Evolutionary conservation across 2,329 filamentous ascomycete species (phyloP).

Genomic region (Knufia petricola): DNA sequence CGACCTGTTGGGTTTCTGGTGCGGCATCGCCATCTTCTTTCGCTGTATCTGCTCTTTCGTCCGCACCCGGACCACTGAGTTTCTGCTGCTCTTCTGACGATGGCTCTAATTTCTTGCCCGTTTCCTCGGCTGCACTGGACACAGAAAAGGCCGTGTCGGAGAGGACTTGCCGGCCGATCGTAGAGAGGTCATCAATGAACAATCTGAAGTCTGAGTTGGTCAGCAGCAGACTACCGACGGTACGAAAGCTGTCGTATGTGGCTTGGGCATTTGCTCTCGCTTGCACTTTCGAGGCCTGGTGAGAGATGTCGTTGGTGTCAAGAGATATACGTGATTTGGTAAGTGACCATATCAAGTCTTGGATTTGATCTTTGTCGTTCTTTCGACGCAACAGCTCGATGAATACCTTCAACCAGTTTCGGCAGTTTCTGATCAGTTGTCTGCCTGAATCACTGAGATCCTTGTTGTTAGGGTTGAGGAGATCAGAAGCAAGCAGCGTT

Average conservation of each 20-base stretch:
- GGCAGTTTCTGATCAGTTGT: constrained; percentile 60
- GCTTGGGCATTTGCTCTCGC: constrained; percentile 62
- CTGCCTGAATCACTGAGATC: constrained; percentile 71
- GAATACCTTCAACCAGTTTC: constrained; percentile 66
- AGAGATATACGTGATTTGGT: constrained; percentile 62
- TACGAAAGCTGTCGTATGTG: constrained; percentile 71
- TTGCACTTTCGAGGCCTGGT: constrained; percentile 52
- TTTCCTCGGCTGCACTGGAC: constrained; percentile 63
- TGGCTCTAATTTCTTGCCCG: constrained; percentile 63
- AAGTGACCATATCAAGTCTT: constrained; percentile 84
- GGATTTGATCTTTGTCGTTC: constrained; percentile 74
- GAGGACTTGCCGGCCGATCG: constrained; percentile 74
- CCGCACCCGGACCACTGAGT: constrained; percentile 38
- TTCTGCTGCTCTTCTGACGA: constrained; percentile 50
- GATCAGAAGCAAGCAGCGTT: constrained; percentile 64
- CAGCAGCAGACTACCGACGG: constrained; percentile 72
- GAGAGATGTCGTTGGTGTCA: constrained; percentile 54
- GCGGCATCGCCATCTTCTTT: constrained; percentile 52
- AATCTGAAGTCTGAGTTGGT: constrained; percentile 85
- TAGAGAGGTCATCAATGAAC: constrained; percentile 70
- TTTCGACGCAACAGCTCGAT: constrained; percentile 76
- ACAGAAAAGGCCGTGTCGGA: constrained; percentile 74
- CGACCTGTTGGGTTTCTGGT: constrained; percentile 40
- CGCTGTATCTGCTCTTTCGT: constrained; percentile 42
- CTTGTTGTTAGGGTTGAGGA: constrained; percentile 65